Percentiles rank a stretch among this genome's conserved stretches.
Evolutionary conservation across 345 rosid species (phyloP).

Genomic region (Dimocarpus longan): DNA sequence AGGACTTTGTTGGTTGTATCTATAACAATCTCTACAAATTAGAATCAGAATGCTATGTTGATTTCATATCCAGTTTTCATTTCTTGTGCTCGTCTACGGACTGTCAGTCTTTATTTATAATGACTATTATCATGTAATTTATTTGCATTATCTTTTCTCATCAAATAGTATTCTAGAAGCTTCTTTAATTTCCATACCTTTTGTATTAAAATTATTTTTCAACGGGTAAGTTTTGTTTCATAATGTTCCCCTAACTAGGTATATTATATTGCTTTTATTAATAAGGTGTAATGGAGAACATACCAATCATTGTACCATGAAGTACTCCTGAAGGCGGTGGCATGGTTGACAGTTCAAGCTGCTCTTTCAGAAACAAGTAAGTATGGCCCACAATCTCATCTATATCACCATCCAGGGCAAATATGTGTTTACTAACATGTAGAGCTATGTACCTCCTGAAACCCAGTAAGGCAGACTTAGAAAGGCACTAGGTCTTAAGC

Average conservation of each 20-base stretch:
- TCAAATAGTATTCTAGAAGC: background rate
- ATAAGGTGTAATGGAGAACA: constrained; percentile 19
- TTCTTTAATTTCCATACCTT: background rate
- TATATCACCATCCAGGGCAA: constrained; percentile 56
- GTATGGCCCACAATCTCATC: constrained; percentile 86
- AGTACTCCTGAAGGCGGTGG: constrained; percentile 67
- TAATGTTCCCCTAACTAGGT: background rate
- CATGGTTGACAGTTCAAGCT: constrained; percentile 62
- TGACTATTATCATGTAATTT: background rate
- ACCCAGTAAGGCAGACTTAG: constrained; percentile 26
- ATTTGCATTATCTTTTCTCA: background rate
- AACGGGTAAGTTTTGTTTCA: background rate
- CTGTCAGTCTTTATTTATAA: no score
- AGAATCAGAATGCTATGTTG: no score
- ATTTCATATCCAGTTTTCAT: no score
- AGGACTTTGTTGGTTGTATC: background rate
- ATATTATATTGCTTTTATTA: background rate
- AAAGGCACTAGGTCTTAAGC: background rate
- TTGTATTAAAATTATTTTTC: background rate
- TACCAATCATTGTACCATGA: constrained; percentile 88
- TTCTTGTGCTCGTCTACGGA: no score
- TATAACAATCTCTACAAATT: no score
- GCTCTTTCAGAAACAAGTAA: constrained; percentile 83
- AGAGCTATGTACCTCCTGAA: constrained; percentile 83
- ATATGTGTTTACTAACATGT: constrained; percentile 58